Evolutionary conservation across 1,284 basidiomycete genomes (phyloP).

Genomic region (Tetrapyrgos nigripes): DNA sequence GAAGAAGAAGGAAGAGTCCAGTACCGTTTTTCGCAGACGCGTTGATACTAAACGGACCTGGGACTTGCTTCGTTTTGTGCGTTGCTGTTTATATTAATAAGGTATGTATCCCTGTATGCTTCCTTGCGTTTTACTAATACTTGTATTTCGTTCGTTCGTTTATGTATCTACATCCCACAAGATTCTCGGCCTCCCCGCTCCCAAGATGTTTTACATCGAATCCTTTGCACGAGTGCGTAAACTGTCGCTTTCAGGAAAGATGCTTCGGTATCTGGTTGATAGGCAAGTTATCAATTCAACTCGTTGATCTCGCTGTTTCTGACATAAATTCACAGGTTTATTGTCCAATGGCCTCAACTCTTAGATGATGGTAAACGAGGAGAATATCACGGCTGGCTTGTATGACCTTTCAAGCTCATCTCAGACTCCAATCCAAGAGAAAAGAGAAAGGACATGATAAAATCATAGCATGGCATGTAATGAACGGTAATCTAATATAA

Average conservation of each 20-base stretch:
- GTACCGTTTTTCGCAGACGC: slow-evolving; percentile 67
- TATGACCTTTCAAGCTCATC: no score
- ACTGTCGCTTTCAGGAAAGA: slow-evolving; percentile 85
- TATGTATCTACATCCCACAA: slow-evolving; percentile 38
- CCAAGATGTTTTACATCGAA: slow-evolving; percentile 89
- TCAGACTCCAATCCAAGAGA: no score
- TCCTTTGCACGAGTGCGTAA: slow-evolving; percentile 90
- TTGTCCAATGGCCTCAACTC: slow-evolving; percentile 87
- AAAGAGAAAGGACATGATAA: no score
- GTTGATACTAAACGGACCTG: slow-evolving; percentile 93
- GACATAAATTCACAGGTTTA: no score
- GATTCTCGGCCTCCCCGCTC: slow-evolving; percentile 79
- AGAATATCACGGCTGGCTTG: slow-evolving; percentile 69
- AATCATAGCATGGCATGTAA: no score
- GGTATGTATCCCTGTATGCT: slow-evolving; percentile 66
- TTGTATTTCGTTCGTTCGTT: slow-evolving; percentile 6
- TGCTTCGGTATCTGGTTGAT: slow-evolving; percentile 85
- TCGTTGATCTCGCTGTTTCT: not conserved
- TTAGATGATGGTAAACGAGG: slow-evolving; percentile 46
- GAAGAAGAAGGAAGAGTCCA: no score
- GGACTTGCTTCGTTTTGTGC: slow-evolving; percentile 89
- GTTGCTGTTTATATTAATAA: slow-evolving; percentile 75
- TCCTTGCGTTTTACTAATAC: slow-evolving; percentile 17
- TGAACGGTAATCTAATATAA: no score
- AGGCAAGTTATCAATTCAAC: slow-evolving; percentile 51